Conservation (phyloP, 192 early-diverging fungal genomes). For the Coemansia sp. region DNA sequence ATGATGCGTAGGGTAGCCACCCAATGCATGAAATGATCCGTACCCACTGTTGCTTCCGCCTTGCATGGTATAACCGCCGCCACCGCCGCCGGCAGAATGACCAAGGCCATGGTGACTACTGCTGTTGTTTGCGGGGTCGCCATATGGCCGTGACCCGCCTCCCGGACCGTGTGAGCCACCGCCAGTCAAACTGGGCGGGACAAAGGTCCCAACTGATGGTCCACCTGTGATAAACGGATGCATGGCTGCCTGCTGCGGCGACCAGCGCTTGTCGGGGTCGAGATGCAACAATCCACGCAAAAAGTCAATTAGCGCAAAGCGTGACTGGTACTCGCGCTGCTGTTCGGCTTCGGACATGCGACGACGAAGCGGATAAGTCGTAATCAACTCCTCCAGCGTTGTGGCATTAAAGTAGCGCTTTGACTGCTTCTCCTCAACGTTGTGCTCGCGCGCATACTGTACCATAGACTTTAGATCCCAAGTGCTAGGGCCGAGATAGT, state of each 20-base stretch:
- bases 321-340: slow-evolving; percentile 58
- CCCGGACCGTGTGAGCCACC: slow-evolving; percentile 24
- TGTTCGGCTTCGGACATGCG: slow-evolving; percentile 54
- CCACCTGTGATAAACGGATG: slow-evolving; percentile 98
- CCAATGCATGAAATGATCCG: slow-evolving; percentile 19
- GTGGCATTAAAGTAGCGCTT: slow-evolving; percentile 91
- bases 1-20: slow-evolving; percentile 20
- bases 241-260: slow-evolving; percentile 89
- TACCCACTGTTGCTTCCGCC: slow-evolving; percentile 14
- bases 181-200: slow-evolving; percentile 23
- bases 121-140: not conserved
- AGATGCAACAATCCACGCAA: slow-evolving; percentile 85
- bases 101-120: not conserved
- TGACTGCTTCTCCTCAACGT: slow-evolving; percentile 86
- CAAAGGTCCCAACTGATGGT: slow-evolving; percentile 65
- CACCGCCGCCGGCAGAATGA: slow-evolving; percentile 2
- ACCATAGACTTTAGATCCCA: slow-evolving; percentile 82
- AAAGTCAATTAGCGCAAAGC: slow-evolving; percentile 89
- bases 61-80: slow-evolving; percentile 21
- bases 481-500: slow-evolving; percentile 59
- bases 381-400: slow-evolving; percentile 88
- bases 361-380: slow-evolving; percentile 78
- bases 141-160: slow-evolving; percentile 21
- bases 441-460: slow-evolving; percentile 79
- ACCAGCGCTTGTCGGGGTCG: slow-evolving; percentile 94